These are phyloP conservation scores for Parietichytrium sp. DNA, from an alignment of 108 stramenopile genomes.

Conservation along the genomic window DNA sequence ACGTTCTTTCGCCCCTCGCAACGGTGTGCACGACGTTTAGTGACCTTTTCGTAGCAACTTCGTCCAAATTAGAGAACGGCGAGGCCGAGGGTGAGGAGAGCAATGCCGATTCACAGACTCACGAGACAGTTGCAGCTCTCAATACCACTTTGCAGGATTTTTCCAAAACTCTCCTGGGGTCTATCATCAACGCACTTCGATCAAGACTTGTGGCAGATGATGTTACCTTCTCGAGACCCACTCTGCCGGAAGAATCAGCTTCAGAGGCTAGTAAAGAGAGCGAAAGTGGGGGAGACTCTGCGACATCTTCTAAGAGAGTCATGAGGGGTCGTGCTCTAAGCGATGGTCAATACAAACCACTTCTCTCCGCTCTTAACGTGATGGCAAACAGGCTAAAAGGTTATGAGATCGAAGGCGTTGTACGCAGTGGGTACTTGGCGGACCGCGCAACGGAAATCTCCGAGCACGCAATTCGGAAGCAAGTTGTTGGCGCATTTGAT, in stretches of 20 bases:
- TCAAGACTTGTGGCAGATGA: constrained; percentile 16
- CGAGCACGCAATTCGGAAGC: constrained; percentile 25
- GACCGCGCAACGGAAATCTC: constrained; percentile 8
- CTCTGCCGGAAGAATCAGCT: too few relatives aligned
- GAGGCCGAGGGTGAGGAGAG: neutral
- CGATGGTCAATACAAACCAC: neutral
- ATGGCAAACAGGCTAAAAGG: neutral
- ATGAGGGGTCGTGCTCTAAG: neutral
- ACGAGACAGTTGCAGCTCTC: too few relatives aligned
- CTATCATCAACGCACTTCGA: neutral
- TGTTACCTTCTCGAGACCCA: too few relatives aligned
- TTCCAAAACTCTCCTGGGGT: neutral
- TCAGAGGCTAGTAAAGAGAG: too few relatives aligned
- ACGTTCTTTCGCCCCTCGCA: neutral
- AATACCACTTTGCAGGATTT: neutral
- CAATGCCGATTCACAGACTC: too few relatives aligned
- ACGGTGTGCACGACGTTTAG: neutral
- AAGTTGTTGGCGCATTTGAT: constrained; percentile 22
- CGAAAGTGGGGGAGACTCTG: neutral
- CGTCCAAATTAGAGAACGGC: too few relatives aligned
- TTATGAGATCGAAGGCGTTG: neutral
- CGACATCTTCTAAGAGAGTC: neutral
- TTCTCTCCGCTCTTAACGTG: neutral
- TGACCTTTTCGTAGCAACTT: too few relatives aligned
- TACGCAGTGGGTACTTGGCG: neutral